Evolutionary conservation across 139 green algal genomes (phyloP).

Genomic region (Closterium sp.): DNA sequence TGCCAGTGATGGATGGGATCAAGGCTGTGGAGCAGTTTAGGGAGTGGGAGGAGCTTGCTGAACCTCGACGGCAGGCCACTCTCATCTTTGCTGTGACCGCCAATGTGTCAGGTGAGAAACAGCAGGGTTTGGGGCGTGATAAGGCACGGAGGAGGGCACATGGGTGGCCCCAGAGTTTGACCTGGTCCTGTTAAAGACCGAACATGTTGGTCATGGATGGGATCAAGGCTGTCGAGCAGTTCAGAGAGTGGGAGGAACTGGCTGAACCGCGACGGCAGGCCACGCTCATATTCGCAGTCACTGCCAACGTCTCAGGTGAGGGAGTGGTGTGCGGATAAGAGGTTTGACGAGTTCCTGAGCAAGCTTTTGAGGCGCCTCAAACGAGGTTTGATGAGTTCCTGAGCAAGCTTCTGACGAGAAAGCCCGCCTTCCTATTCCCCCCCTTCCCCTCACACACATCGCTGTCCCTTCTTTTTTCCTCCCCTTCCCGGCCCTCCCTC

Average conservation of each 20-base stretch:
- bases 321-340: background rate
- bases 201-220: conserved; percentile 34
- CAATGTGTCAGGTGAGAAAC: background rate
- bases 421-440: too few relatives aligned
- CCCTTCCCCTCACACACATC: too few relatives aligned
- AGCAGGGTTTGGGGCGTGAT: too few relatives aligned
- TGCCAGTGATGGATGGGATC: conserved; percentile 34
- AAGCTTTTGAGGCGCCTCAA: background rate
- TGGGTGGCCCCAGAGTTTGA: conserved; percentile 27
- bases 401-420: background rate
- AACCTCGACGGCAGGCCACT: background rate
- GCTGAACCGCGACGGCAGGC: background rate
- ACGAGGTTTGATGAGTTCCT: background rate
- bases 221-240: conserved; percentile 11
- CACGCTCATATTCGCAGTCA: background rate
- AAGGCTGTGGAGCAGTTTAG: background rate
- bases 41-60: background rate
- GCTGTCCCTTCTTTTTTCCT: too few relatives aligned
- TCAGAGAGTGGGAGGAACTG: conserved; percentile 2
- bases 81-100: background rate
- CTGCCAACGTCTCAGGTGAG: background rate
- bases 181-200: conserved; percentile 34
- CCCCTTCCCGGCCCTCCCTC: too few relatives aligned
- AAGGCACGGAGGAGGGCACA: background rate
- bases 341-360: background rate